These are phyloP conservation scores for Macadamia integrifolia DNA, from an alignment of 164 flowering plant species.

Conservation along the genomic window DNA sequence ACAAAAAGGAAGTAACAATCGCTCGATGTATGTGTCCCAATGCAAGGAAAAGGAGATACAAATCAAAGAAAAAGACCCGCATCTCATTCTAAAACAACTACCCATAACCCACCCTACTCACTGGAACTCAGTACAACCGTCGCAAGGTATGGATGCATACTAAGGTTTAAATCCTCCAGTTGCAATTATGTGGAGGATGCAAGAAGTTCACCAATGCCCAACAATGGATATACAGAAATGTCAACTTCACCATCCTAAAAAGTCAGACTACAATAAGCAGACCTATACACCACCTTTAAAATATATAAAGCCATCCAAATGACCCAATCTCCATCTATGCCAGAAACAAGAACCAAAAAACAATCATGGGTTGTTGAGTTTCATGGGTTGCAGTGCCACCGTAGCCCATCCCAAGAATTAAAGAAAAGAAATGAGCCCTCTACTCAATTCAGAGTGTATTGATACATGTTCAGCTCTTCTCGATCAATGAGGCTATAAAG, in stretches of 20 bases:
- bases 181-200: neutral
- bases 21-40: no score
- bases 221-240: neutral
- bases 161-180: neutral
- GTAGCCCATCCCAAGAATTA: neutral
- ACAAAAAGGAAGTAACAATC: neutral
- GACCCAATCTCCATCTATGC: slow-evolving; percentile 8
- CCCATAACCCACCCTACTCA: neutral
- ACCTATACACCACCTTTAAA: neutral
- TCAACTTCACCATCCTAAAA: neutral
- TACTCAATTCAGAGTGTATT: neutral
- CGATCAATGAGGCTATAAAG: neutral
- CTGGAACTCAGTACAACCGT: neutral
- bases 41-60: no score
- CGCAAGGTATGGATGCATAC: neutral
- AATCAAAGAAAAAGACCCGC: no score
- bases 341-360: slow-evolving; percentile 9
- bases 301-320: neutral
- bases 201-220: neutral
- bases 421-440: no score
- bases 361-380: neutral
- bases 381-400: slow-evolving; percentile 1
- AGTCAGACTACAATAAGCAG: neutral
- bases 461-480: slow-evolving; percentile 2
- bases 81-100: neutral